phyloP scores from a whole-genome alignment of 2,329 filamentous ascomycete genomes.

The Elsinoe necatrix region DNA sequence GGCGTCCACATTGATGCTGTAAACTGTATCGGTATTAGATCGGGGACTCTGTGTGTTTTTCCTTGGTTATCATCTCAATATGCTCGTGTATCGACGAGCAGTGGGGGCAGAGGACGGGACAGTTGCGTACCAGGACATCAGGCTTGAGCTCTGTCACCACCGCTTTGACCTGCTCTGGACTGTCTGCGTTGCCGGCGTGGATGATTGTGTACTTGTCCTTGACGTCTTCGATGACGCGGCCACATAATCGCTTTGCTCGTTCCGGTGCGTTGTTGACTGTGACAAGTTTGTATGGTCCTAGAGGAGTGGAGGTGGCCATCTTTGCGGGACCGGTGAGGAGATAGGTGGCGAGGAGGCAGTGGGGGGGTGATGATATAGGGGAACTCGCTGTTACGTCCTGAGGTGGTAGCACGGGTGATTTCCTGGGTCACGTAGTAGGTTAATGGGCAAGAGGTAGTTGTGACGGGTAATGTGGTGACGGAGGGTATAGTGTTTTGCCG shows the following conservation, averaged over 20 bases:
- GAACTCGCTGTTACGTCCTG: too few relatives aligned
- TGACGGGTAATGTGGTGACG: background rate
- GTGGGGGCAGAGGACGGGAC: background rate
- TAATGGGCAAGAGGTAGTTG: background rate
- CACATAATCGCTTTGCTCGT: constrained; percentile 54
- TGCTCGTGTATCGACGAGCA: too few relatives aligned
- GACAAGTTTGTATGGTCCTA: constrained; percentile 53
- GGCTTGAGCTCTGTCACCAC: constrained; percentile 47
- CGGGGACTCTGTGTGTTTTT: too few relatives aligned
- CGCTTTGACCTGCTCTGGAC: constrained; percentile 51
- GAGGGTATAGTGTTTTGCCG: background rate
- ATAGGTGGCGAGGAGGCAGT: background rate
- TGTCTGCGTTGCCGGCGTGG: constrained; percentile 53
- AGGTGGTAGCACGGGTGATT: too few relatives aligned
- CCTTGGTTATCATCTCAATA: too few relatives aligned
- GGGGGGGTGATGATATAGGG: too few relatives aligned
- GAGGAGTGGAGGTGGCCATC: constrained; percentile 17
- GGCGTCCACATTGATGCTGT: constrained; percentile 53
- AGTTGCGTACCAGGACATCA: constrained; percentile 44
- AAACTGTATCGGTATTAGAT: too few relatives aligned
- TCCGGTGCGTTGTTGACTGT: constrained; percentile 62
- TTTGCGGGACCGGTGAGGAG: background rate
- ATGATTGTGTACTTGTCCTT: constrained; percentile 57
- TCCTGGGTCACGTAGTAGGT: too few relatives aligned
- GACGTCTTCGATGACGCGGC: constrained; percentile 51